Conservation (phyloP, 164 flowering plant genomes). For the Vitis rupestris region DNA sequence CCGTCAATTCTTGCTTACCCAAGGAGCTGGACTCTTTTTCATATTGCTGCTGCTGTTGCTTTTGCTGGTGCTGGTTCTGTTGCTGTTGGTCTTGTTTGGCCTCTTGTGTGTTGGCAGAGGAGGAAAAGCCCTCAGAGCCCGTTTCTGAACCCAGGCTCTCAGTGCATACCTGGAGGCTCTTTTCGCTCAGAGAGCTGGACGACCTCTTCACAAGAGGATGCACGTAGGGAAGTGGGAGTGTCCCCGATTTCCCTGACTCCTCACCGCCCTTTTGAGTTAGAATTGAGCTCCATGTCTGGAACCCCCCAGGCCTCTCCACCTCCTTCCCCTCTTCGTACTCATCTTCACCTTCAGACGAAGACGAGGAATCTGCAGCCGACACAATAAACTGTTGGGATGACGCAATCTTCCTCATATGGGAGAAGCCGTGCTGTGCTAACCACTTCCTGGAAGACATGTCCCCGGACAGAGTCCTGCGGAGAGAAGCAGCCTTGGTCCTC, state of each 20-base stretch:
- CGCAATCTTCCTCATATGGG: constrained; percentile 40
- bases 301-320: constrained; percentile 17
- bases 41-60: neutral
- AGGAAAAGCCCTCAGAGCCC: constrained; percentile 73
- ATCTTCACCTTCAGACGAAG: constrained; percentile 21
- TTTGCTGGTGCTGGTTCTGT: neutral
- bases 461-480: constrained; percentile 62
- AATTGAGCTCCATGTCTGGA: constrained; percentile 56
- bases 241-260: neutral
- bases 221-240: constrained; percentile 43
- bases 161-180: constrained; percentile 84
- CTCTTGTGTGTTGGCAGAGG: constrained; percentile 11
- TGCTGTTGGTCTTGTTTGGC: constrained; percentile 19
- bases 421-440: constrained; percentile 34
- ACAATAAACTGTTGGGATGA: constrained; percentile 25
- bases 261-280: constrained; percentile 29
- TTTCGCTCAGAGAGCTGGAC: constrained; percentile 47
- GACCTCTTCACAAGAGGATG: constrained; percentile 65
- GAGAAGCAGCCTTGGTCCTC: constrained; percentile 24
- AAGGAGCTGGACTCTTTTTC: neutral
- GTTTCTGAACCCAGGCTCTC: constrained; percentile 94
- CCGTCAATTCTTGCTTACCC: no score
- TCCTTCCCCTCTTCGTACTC: constrained; percentile 12
- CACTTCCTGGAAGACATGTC: constrained; percentile 73
- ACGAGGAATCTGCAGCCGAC: constrained; percentile 7